Base-by-base conservation (phyloP, 371 early-diverging fungal species). In the Parasitella parasitica region DNA sequence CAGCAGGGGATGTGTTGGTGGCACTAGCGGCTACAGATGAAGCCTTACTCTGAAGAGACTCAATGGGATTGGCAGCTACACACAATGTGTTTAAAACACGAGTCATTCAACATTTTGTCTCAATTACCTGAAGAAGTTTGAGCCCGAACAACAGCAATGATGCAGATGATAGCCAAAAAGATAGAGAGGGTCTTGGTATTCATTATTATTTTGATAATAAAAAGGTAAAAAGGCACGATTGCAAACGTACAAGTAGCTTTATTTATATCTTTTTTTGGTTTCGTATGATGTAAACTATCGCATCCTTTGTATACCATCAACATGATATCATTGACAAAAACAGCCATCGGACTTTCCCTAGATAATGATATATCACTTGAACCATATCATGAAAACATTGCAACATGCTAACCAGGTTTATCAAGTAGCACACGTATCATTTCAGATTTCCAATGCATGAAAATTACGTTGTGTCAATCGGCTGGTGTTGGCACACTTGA, bases 21-120 rank as follows among this genome's bases (percentile, higher is more conserved):
- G 70, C 66, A 48, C 54, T 59, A 26, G 63, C 51, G 39, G 63
- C 70, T 37, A 56, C 49, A 48, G 22, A 27, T 3, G 70, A 66
- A 28, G 63, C 70, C 38, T 65, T 70, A 15, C 36, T 37, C 18
- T 65, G 66, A 59, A 70, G 61, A 36, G 70, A 70, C 20, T 50
- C 28, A 16, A 65, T 36, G 18, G 70, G 66, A 20, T 70, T 34
- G 34, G 54, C 41, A 32, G 32, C 32, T 32, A 32, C 1, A 32
- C n/a, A n/a, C n/a, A n/a, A n/a, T n/a, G n/a, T n/a, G n/a, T n/a
- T n/a, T n/a, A n/a, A n/a, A n/a, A n/a, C n/a, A n/a, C n/a, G n/a
- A n/a, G n/a, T n/a, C n/a, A n/a, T n/a, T n/a, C n/a, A n/a, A n/a
- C n/a, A n/a, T n/a, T 32, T 32, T 32, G 32, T 32, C 32, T 30